Percentiles rank a stretch among this genome's conserved stretches.
phyloP scores from a whole-genome alignment of 2,329 filamentous ascomycete genomes.

The Albifimbria verrucaria region DNA sequence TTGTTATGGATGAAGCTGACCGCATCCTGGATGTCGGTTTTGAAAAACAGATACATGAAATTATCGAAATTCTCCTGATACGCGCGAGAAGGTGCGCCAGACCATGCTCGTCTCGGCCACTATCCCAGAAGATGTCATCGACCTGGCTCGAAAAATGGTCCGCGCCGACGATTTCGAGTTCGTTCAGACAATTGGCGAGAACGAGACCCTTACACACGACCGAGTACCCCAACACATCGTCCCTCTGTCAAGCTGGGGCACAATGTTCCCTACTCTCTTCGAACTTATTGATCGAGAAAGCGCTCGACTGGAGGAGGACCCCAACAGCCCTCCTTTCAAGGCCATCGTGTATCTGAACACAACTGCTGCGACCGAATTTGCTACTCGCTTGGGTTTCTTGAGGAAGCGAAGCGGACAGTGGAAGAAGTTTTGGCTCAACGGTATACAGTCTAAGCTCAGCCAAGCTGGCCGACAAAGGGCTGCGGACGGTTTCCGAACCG shows the following conservation, averaged over 20 bases:
- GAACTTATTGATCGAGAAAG: constrained; percentile 68
- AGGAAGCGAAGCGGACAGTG: constrained; percentile 30
- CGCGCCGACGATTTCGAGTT: constrained; percentile 80
- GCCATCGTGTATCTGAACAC: constrained; percentile 91
- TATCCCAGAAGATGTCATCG: constrained; percentile 77
- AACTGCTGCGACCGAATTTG: constrained; percentile 68
- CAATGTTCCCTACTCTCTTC: constrained; percentile 71
- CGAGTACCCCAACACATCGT: constrained; percentile 78
- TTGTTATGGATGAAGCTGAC: constrained; percentile 96
- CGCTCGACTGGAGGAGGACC: constrained; percentile 29
- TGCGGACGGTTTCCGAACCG: constrained; percentile 67
- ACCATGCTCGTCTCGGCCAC: constrained; percentile 96
- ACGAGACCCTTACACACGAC: constrained; percentile 83
- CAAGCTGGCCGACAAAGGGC: constrained; percentile 67
- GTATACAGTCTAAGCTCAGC: constrained; percentile 74
- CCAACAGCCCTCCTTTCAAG: constrained; percentile 69
- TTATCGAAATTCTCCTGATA: constrained; percentile 58
- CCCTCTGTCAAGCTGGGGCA: constrained; percentile 64
- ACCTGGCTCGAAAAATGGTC: constrained; percentile 73
- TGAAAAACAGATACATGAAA: constrained; percentile 59
- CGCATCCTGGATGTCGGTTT: constrained; percentile 97
- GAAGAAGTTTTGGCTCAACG: constrained; percentile 36
- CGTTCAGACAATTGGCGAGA: constrained; percentile 78
- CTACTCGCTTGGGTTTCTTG: constrained; percentile 49
- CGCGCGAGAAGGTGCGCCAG: constrained; percentile 66